phyloP scores from a whole-genome alignment of 176 grass and related monocot genomes.

The Hyparrhenia diplandra region DNA sequence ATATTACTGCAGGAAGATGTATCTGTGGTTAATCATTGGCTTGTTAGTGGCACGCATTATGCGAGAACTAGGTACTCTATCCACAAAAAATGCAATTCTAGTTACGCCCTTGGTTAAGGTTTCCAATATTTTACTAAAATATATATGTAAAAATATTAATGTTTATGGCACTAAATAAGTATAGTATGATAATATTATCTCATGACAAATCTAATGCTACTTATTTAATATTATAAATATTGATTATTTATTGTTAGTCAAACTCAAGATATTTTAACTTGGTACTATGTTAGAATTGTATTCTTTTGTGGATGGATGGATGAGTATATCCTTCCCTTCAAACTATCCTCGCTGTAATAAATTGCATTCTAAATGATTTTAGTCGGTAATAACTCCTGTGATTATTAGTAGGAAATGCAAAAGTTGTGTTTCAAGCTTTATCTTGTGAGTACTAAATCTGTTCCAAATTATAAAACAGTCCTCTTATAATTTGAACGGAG shows the following conservation, averaged over 20 bases:
- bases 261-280: too few species aligned
- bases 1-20: conserved; percentile 65
- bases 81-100: not conserved
- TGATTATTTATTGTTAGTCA: not conserved
- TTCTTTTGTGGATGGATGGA: too few species aligned
- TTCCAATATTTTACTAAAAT: not conserved
- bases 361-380: not conserved
- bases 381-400: not conserved
- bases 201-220: not conserved
- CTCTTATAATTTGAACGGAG: too few species aligned
- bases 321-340: conserved; percentile 39
- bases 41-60: conserved; percentile 84
- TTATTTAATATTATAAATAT: not conserved
- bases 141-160: not conserved
- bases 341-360: not conserved
- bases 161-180: not conserved
- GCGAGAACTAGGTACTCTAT: conserved; percentile 53
- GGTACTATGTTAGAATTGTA: too few species aligned
- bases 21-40: conserved; percentile 74
- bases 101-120: not conserved
- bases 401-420: not conserved
- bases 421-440: not conserved
- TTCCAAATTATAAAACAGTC: too few species aligned
- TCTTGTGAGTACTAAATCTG: not conserved
- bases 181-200: not conserved